Base-by-base conservation (phyloP, 768 basidiomycete species). In the Coprinopsis cinerea region DNA sequence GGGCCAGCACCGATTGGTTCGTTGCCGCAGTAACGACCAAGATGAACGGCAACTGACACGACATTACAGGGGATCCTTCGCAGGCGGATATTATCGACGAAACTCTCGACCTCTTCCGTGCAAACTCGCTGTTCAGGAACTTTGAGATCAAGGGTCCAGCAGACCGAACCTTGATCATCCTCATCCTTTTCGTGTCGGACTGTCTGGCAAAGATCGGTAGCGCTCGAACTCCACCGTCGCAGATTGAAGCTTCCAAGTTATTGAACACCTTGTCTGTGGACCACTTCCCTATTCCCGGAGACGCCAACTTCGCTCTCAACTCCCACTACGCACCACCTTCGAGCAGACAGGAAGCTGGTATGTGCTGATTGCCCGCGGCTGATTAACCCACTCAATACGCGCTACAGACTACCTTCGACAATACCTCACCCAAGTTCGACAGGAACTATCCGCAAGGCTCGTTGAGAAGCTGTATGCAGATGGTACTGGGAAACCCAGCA, bases 111-210 rank as follows among this genome's bases (percentile, higher is more conserved):
- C 82, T 98, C 53, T 99, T 99, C 72, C 88, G 96, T 48, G 94
- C 95, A 61, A 99, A 99, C 70, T 96, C 94, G 30, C 85, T 99
- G 53, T 99, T 99, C 72, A 87, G 96, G 62, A 98, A 98, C 72
- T 99, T 98, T 60, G 96, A 99, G 75, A 98, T 99, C 80, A 95
- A 97, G 66, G 94, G 93, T 15, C 90, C 92, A 48, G 92, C 93
- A 45, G 94, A 96, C 75, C 85, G 94, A 51, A 83, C 92, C 34
- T 79, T 99, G 62, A 98, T 99, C 74, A 82, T 98, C 65, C 82
- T 98, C 61, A 96, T 98, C 66, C 86, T 99, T 64, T 99, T 88
- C 72, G 83, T 97, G 61, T 97, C 94, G 39, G 96, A 99, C 71
- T 98, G 95, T 66, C 82, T 99, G 44, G 81, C 89, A 23, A 94